phyloP scores from a whole-genome alignment of 805 yeast genomes.

The Wickerhamiella kazuoi region DNA sequence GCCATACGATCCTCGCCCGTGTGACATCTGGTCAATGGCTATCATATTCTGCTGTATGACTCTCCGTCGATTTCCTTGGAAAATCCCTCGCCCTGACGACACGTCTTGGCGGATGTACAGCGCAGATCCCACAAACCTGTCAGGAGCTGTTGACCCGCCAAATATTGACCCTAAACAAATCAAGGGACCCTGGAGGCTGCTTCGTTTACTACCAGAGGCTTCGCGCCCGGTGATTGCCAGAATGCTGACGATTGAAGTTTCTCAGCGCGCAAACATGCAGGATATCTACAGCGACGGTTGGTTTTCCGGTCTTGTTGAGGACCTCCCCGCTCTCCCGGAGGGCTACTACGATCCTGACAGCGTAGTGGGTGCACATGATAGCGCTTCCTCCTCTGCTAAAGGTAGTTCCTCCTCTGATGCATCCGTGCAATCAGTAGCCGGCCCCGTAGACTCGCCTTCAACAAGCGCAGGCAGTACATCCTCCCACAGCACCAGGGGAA shows the following conservation, averaged over 20 bases:
- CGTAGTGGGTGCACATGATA: neutral
- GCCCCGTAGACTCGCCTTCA: no score
- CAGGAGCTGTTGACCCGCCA: slow-evolving; percentile 14
- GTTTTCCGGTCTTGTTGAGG: slow-evolving; percentile 31
- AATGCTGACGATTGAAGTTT: slow-evolving; percentile 49
- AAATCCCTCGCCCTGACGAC: slow-evolving; percentile 65
- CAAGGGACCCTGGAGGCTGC: slow-evolving; percentile 54
- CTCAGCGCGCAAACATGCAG: slow-evolving; percentile 38
- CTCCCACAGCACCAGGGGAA: no score
- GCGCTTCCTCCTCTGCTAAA: neutral
- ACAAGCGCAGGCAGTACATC: no score
- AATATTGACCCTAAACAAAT: slow-evolving; percentile 18
- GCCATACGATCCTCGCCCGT: slow-evolving; percentile 68
- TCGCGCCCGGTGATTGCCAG: slow-evolving; percentile 41
- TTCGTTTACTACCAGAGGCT: slow-evolving; percentile 51
- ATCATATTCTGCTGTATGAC: slow-evolving; percentile 85
- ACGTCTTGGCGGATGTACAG: slow-evolving; percentile 52
- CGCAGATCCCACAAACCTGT: slow-evolving; percentile 14
- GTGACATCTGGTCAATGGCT: slow-evolving; percentile 88
- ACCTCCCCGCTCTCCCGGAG: neutral
- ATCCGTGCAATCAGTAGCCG: neutral
- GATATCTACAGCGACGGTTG: slow-evolving; percentile 43
- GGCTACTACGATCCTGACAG: neutral
- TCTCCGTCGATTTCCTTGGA: slow-evolving; percentile 85
- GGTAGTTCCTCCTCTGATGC: neutral